These are phyloP conservation scores for Sabuloglossum arenarium DNA, from an alignment of 495 filamentous ascomycete species.

Conservation along the genomic window DNA sequence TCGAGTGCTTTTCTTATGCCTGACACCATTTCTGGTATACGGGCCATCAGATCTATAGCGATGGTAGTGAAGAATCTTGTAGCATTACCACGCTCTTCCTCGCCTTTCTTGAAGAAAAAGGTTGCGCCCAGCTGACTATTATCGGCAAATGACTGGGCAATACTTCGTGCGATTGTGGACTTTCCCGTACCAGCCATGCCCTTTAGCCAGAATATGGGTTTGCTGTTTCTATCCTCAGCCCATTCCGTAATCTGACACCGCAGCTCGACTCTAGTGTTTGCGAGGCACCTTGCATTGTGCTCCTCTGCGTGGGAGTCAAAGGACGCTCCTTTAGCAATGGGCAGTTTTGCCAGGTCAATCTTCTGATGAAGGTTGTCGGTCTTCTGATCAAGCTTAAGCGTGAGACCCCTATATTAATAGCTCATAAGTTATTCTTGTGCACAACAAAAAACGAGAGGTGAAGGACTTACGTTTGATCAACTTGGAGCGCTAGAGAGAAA, in stretches of 20 bases:
- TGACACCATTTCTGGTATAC: neutral
- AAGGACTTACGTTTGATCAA: constrained; percentile 21
- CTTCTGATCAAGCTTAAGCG: neutral
- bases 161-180: constrained; percentile 11
- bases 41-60: neutral
- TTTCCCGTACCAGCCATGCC: no score
- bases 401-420: neutral
- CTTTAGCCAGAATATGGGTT: constrained; percentile 23
- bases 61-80: constrained; percentile 7
- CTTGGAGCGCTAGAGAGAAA: constrained; percentile 18
- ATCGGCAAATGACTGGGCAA: constrained; percentile 5
- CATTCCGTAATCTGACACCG: constrained; percentile 17
- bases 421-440: neutral
- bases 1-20: constrained; percentile 6
- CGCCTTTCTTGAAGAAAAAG: constrained; percentile 4
- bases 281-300: neutral
- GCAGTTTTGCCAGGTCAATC: neutral
- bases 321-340: neutral
- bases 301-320: no score
- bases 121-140: constrained; percentile 1
- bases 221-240: constrained; percentile 7
- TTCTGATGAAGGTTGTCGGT: neutral
- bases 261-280: constrained; percentile 16
- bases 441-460: neutral
- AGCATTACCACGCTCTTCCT: constrained; percentile 7